Evolutionary conservation across 73 alveolate species (phyloP), one percentile per base, ranked within the genome.

Genomic region (Urostyla sp.): DNA sequence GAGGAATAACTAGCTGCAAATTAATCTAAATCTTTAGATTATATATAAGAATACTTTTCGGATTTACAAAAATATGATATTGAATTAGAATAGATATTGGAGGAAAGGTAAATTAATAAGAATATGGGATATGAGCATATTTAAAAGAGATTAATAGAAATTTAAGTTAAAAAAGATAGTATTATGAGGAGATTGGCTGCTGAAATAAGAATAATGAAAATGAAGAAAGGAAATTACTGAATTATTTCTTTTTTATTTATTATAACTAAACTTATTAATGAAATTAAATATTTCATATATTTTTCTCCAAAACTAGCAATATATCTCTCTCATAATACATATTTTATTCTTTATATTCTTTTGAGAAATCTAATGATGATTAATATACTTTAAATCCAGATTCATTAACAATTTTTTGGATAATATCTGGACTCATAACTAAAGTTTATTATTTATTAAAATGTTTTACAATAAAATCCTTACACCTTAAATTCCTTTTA

Each of bases 381-480:
- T 34, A 66, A 36, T 34, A 49, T 1, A 80, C 34, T 53, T 46
- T 27, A 66, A 48, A 66, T 0, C 90, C 90, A 0, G 90, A 66
- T 35, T 80, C 75, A n/a, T 66, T n/a, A 7, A 80, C 84, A 3
- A 80, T 16, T 20, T 44, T 66, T n/a, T 72, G 21, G 1, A 66
- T 59, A 1, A 80, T 80, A 35, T 80, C 90, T 24, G 90, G 90
- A 20, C 83, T 60, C 72, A 80, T 32, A 50, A 80, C 87, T 75
- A 37, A 10, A 48, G 50, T 36, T 13, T 10, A 69, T 4, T 13
- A 21, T 11, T 26, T 69, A 27, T 8, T 54, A 4, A 34, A 11
- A 5, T 18, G 18, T 21, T 20, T 55, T 75, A 75, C 87, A 80
- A 38, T 80, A 80, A 44, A 80, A 80, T n/a, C 90, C 90, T 7